Evolutionary conservation across 2,329 filamentous ascomycete genomes (phyloP).

Genomic region (Fusarium phyllophilum): DNA sequence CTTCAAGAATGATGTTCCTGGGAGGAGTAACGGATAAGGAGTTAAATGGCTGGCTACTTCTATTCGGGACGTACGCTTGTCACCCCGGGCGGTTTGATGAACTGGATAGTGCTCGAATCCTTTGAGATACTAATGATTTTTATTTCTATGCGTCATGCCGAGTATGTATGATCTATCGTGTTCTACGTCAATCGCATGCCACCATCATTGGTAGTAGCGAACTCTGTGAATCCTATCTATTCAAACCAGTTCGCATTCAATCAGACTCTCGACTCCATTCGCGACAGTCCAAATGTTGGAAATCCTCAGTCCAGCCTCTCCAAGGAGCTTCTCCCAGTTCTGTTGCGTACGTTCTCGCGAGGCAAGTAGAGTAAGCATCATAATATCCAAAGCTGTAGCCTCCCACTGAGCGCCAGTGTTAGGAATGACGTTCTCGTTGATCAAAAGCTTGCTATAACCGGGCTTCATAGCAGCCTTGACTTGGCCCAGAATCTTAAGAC

Average conservation of each 20-base stretch:
- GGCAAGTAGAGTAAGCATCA: slow-evolving; percentile 48
- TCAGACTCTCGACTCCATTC: slow-evolving; percentile 51
- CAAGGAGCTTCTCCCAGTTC: slow-evolving; percentile 50
- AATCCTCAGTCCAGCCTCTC: slow-evolving; percentile 49
- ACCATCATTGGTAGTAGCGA: accelerated
- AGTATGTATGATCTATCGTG: not conserved
- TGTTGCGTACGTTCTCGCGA: slow-evolving; percentile 50
- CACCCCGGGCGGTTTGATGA: accelerated
- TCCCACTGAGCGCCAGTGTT: slow-evolving; percentile 49
- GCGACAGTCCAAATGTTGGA: slow-evolving; percentile 47
- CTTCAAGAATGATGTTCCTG: slow-evolving; percentile 20
- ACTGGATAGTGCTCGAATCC: accelerated
- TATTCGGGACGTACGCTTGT: too few relatives aligned
- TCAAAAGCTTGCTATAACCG: slow-evolving; percentile 52
- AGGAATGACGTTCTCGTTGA: slow-evolving; percentile 53
- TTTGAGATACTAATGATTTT: accelerated
- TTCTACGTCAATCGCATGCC: not conserved
- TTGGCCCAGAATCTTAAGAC: slow-evolving; percentile 45
- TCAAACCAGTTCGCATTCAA: slow-evolving; percentile 49
- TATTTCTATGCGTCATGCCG: not conserved
- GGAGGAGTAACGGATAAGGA: slow-evolving; percentile 9
- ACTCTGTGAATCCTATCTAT: accelerated
- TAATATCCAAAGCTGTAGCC: slow-evolving; percentile 51
- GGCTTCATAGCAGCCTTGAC: slow-evolving; percentile 50
- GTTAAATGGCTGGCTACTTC: slow-evolving; percentile 47